These are phyloP conservation scores for Eucalyptus sp. DNA, from an alignment of 345 rosid species.

Conservation along the genomic window DNA sequence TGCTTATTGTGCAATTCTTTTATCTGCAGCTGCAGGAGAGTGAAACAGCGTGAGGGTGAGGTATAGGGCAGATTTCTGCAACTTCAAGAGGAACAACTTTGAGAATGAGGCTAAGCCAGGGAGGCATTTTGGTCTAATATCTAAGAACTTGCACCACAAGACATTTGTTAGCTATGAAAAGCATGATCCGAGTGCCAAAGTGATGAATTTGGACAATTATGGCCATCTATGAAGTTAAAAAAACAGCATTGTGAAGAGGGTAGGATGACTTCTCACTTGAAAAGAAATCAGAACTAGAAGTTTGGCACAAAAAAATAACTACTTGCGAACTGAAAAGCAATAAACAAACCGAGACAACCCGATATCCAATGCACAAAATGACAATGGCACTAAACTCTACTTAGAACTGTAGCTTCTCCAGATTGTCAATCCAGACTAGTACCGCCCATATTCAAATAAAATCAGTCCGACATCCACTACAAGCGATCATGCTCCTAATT, in stretches of 20 bases:
- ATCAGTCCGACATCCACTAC: not conserved
- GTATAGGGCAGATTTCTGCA: not conserved
- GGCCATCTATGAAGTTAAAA: not conserved
- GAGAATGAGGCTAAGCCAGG: not conserved
- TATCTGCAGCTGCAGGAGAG: not conserved
- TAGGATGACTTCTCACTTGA: not conserved
- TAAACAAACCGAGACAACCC: not conserved
- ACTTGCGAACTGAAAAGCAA: not conserved
- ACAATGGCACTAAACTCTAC: not conserved
- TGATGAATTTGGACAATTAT: not conserved
- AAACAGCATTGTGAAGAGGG: not conserved
- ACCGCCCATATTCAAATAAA: not conserved
- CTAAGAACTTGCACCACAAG: not conserved
- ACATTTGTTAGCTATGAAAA: not conserved
- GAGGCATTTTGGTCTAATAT: not conserved
- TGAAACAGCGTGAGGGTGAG: not conserved
- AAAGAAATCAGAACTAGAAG: not conserved
- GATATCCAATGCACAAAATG: not conserved
- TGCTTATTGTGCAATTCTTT: not conserved
- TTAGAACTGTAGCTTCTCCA: not conserved
- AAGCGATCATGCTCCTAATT: not conserved
- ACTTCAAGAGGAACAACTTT: not conserved
- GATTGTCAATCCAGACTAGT: not conserved
- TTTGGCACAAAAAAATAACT: not conserved
- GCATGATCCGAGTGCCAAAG: not conserved